Evolutionary conservation across 495 filamentous ascomycete species (phyloP).

Genomic region (Talaromyces ruber): DNA sequence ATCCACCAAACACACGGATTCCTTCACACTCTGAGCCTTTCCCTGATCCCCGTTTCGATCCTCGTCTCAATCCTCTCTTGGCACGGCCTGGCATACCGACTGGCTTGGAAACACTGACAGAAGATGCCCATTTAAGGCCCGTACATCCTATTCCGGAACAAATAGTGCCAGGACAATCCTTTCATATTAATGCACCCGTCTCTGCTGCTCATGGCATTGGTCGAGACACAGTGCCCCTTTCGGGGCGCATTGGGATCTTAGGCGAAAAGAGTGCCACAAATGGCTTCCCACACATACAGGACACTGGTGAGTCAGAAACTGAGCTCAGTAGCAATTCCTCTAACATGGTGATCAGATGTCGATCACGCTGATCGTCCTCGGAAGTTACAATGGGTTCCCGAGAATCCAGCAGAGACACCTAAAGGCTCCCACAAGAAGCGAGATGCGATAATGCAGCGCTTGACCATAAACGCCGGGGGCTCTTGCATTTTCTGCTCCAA

Average conservation of each 20-base stretch:
- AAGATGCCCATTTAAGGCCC: too few relatives aligned
- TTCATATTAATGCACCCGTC: background rate
- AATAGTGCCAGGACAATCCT: too few relatives aligned
- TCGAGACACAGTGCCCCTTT: background rate
- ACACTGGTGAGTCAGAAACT: background rate
- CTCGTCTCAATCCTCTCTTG: background rate
- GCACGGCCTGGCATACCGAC: background rate
- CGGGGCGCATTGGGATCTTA: background rate
- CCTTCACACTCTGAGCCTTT: background rate
- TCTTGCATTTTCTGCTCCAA: slow-evolving; percentile 19
- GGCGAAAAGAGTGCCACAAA: background rate
- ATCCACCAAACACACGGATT: background rate
- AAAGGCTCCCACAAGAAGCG: background rate
- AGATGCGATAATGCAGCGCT: slow-evolving; percentile 10
- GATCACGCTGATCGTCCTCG: background rate
- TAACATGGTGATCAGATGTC: background rate
- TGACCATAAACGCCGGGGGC: slow-evolving; percentile 16
- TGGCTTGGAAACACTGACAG: too few relatives aligned
- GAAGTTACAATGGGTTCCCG: slow-evolving; percentile 5
- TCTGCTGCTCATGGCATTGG: background rate
- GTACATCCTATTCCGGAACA: too few relatives aligned
- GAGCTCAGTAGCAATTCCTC: background rate
- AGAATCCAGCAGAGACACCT: slow-evolving; percentile 4
- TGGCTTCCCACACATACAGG: background rate
- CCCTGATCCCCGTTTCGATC: background rate